phyloP scores from a whole-genome alignment of 1,284 basidiomycete genomes.

The Ustilago curta region DNA sequence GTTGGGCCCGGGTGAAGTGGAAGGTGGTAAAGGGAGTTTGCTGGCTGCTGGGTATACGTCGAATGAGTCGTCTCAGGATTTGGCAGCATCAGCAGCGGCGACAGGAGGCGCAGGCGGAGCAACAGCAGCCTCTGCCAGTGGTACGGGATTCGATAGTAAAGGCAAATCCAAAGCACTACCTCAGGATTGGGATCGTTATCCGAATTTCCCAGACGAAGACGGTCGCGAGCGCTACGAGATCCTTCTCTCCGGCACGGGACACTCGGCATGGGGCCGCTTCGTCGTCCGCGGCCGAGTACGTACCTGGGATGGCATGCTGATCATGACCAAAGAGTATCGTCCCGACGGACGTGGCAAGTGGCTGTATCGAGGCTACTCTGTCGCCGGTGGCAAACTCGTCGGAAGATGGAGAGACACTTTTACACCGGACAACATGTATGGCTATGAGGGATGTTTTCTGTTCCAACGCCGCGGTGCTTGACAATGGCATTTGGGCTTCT shows the following conservation, averaged over 20 bases:
- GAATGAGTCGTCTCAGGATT: conserved; percentile 9
- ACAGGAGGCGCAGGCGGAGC: background rate
- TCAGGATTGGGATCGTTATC: conserved; percentile 44
- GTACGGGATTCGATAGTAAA: conserved; percentile 21
- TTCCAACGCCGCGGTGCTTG: conserved; percentile 31
- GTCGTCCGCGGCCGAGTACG: conserved; percentile 72
- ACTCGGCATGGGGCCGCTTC: conserved; percentile 73
- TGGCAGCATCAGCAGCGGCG: background rate
- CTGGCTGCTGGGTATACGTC: conserved; percentile 41
- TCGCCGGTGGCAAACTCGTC: conserved; percentile 62
- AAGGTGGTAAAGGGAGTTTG: conserved; percentile 42
- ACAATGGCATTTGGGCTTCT: too few relatives aligned
- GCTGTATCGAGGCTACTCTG: conserved; percentile 72
- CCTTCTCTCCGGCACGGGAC: conserved; percentile 72
- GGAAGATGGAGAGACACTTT: conserved; percentile 70
- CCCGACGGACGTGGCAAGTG: conserved; percentile 72
- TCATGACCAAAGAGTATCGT: conserved; percentile 73
- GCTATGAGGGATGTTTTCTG: conserved; percentile 66
- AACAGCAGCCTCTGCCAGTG: background rate
- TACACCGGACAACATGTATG: conserved; percentile 68
- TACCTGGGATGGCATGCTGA: conserved; percentile 73
- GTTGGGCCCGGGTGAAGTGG: conserved; percentile 30
- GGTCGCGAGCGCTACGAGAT: conserved; percentile 67
- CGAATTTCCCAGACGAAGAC: conserved; percentile 44
- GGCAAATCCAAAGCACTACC: conserved; percentile 43